These are phyloP conservation scores for Clarireedia hainanense DNA, from an alignment of 2,329 filamentous ascomycete genomes.

Conservation along the genomic window DNA sequence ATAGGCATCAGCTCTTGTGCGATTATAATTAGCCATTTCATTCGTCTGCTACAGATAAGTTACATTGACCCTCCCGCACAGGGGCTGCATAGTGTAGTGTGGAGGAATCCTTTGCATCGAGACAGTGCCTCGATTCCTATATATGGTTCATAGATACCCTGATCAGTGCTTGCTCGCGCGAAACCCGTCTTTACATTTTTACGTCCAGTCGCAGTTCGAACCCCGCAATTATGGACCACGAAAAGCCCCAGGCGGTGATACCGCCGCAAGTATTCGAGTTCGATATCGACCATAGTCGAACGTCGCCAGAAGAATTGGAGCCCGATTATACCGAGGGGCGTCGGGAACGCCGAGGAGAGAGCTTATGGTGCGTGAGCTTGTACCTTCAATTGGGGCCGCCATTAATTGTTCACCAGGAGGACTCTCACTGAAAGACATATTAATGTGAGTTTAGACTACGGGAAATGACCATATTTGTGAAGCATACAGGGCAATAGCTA, in stretches of 20 bases:
- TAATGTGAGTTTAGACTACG: constrained; percentile 25
- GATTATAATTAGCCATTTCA: constrained; percentile 3
- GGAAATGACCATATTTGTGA: neutral
- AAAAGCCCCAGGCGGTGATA: constrained; percentile 23
- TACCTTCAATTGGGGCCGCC: neutral
- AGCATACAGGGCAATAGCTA: constrained; percentile 3
- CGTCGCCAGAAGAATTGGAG: constrained; percentile 17
- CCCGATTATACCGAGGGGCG: constrained; percentile 19
- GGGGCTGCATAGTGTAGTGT: constrained; percentile 3
- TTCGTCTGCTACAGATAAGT: neutral
- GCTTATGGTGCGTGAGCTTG: constrained; percentile 20
- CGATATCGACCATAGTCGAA: constrained; percentile 12
- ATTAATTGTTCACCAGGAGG: constrained; percentile 28
- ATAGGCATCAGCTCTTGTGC: constrained; percentile 4
- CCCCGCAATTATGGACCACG: constrained; percentile 21
- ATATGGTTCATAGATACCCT: constrained; percentile 1
- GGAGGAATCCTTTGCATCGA: constrained; percentile 5
- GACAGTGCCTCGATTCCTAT: constrained; percentile 1
- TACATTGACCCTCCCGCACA: constrained; percentile 4
- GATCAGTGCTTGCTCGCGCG: neutral
- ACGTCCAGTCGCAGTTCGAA: neutral
- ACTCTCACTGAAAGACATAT: constrained; percentile 35
- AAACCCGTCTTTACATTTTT: neutral
- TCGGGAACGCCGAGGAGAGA: constrained; percentile 22
- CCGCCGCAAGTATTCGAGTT: constrained; percentile 22